Conservation (phyloP, 352 stramenopile genomes). For the Blastocystis hominis region DNA sequence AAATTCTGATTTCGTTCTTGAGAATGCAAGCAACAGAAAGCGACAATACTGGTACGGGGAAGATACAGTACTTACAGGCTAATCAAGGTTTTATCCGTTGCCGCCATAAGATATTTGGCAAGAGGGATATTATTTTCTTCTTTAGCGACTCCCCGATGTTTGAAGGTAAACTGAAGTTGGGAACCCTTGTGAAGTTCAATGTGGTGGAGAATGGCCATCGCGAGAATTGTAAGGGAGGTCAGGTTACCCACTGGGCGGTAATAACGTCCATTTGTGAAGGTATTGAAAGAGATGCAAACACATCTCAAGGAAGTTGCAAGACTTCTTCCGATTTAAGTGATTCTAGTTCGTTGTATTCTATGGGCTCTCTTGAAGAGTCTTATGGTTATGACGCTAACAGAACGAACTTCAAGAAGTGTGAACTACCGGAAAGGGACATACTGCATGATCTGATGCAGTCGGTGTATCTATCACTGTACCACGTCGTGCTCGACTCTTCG, state of each 20-base stretch:
- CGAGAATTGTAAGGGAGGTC: slow-evolving; percentile 28
- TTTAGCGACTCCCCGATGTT: not conserved
- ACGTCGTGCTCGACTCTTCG: not conserved
- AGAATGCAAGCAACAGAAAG: not conserved
- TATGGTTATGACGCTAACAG: not conserved
- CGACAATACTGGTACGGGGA: not conserved
- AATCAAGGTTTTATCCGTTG: slow-evolving; percentile 45
- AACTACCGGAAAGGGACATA: not conserved
- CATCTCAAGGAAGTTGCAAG: not conserved
- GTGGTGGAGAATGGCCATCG: not conserved
- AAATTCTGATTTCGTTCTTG: not conserved
- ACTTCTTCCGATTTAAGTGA: not conserved
- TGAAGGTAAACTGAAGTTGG: not conserved
- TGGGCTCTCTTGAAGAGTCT: not conserved
- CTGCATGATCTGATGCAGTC: not conserved
- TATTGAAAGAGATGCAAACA: not conserved
- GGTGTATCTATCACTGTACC: not conserved
- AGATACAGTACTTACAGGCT: slow-evolving; percentile 24
- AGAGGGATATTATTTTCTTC: slow-evolving; percentile 52
- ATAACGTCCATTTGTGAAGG: not conserved
- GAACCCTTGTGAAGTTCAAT: not conserved
- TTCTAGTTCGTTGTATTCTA: not conserved
- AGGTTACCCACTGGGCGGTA: not conserved
- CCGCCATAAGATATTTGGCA: not conserved
- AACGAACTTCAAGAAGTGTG: not conserved